A percentile compares a stretch with the other conserved stretches of the same genome.
Evolutionary conservation across 805 yeast species (phyloP).

Genomic region (Nakazawaea anatomiae): DNA sequence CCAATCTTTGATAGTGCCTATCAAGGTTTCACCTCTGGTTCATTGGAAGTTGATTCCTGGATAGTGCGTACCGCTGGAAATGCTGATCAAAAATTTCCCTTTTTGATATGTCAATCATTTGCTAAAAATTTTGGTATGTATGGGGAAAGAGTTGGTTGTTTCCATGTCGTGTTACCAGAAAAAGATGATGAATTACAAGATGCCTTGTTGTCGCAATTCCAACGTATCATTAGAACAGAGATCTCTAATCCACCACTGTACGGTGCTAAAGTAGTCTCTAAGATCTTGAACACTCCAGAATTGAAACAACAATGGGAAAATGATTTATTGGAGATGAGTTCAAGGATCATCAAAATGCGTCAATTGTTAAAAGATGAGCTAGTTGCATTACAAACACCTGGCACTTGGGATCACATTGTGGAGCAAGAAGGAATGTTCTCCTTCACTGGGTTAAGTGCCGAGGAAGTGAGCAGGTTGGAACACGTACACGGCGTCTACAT

Average conservation of each 20-base stretch:
- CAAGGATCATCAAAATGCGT: constrained; percentile 73
- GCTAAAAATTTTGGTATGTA: constrained; percentile 94
- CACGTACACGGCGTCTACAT: constrained; percentile 68
- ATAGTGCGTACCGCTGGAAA: constrained; percentile 36
- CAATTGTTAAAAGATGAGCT: constrained; percentile 54
- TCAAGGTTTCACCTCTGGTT: constrained; percentile 92
- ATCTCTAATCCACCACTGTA: constrained; percentile 94
- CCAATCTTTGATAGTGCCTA: constrained; percentile 92
- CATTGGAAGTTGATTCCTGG: constrained; percentile 61
- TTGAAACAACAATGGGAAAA: constrained; percentile 70
- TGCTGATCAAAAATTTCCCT: constrained; percentile 41
- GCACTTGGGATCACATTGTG: constrained; percentile 81
- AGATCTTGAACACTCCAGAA: constrained; percentile 55
- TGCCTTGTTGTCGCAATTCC: constrained; percentile 62
- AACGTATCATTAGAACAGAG: constrained; percentile 76
- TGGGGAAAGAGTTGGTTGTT: constrained; percentile 91
- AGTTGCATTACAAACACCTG: constrained; percentile 43
- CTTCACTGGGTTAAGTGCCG: constrained; percentile 63
- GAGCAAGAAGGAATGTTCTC: constrained; percentile 97
- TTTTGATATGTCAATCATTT: constrained; percentile 79
- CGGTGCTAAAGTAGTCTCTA: constrained; percentile 85
- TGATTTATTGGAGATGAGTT: constrained; percentile 76
- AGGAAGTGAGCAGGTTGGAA: constrained; percentile 43
- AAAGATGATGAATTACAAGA: constrained; percentile 36
- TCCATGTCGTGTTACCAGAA: constrained; percentile 47